phyloP scores from a whole-genome alignment of 768 basidiomycete species.

The Calocybe indica region DNA sequence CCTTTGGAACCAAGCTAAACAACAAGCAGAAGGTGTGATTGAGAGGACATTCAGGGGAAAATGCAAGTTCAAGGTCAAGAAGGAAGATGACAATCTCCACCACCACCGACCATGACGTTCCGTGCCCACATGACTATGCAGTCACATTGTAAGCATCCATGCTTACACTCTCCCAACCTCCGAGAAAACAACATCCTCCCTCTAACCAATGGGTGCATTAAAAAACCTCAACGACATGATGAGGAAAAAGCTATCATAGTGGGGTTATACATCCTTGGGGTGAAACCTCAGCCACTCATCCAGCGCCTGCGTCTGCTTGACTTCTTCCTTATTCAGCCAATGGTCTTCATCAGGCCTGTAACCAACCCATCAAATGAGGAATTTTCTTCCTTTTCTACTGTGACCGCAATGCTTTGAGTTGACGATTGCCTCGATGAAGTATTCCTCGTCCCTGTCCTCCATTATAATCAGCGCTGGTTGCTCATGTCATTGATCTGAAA shows the following conservation, averaged over 20 bases:
- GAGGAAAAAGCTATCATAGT: not conserved
- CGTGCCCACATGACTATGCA: too few relatives aligned
- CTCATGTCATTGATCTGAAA: not conserved
- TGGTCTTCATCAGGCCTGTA: conserved; percentile 5
- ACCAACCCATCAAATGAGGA: conserved; percentile 19
- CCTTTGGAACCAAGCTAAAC: too few relatives aligned
- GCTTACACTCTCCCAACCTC: not conserved
- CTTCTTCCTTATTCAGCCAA: conserved; percentile 2
- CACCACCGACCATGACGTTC: too few relatives aligned
- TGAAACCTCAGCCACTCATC: conserved; percentile 9
- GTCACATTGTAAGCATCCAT: not conserved
- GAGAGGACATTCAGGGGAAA: too few relatives aligned
- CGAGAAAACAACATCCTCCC: not conserved
- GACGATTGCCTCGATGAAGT: not conserved
- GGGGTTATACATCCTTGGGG: not conserved
- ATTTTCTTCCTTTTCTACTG: conserved; percentile 2
- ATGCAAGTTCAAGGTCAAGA: too few relatives aligned
- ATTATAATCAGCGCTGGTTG: not conserved
- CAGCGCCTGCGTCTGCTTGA: conserved; percentile 13
- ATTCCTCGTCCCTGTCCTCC: not conserved
- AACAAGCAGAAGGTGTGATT: too few relatives aligned
- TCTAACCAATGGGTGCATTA: not conserved
- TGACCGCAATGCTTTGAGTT: conserved; percentile 3
- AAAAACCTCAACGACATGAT: not conserved
- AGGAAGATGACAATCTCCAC: too few relatives aligned